Conservation (phyloP, 2,329 filamentous ascomycete species). For the Metarhizium robertsii region DNA sequence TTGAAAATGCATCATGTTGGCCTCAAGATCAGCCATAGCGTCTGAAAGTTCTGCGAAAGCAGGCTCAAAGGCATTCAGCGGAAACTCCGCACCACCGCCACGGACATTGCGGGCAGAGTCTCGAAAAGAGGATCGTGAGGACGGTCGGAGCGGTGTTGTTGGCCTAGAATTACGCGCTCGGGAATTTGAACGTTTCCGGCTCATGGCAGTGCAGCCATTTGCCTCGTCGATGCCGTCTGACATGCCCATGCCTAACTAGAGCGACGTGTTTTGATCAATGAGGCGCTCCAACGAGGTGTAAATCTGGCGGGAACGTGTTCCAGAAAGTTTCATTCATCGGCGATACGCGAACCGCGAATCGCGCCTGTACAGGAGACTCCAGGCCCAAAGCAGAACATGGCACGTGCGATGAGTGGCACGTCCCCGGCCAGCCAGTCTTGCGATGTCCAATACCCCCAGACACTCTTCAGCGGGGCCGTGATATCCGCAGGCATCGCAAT, state of each 20-base stretch:
- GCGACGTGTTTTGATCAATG: not conserved
- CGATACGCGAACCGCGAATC: too few species aligned
- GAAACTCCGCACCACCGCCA: constrained; percentile 46
- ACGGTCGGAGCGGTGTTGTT: constrained; percentile 84
- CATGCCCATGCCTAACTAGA: not conserved
- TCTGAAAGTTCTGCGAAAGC: constrained; percentile 91
- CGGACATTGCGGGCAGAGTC: constrained; percentile 55
- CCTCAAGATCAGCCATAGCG: constrained; percentile 89
- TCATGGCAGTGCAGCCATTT: constrained; percentile 12
- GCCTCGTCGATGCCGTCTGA: not conserved
- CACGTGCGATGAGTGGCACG: too few species aligned
- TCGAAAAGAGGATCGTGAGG: constrained; percentile 80
- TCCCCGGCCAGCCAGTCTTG: too few species aligned
- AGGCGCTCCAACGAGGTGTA: not conserved
- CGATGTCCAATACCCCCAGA: too few species aligned
- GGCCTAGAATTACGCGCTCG: constrained; percentile 63
- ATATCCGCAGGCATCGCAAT: too few species aligned
- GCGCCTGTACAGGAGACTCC: too few species aligned
- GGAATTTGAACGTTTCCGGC: constrained; percentile 43
- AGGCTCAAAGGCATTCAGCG: constrained; percentile 76
- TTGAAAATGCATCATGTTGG: constrained; percentile 95
- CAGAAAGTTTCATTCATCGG: not conserved
- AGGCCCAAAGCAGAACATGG: too few species aligned
- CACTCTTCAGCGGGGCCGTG: too few species aligned
- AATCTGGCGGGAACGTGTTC: not conserved